Evolutionary conservation across 306 rosid species (phyloP).

Genomic region (Lathyrus aphaca): DNA sequence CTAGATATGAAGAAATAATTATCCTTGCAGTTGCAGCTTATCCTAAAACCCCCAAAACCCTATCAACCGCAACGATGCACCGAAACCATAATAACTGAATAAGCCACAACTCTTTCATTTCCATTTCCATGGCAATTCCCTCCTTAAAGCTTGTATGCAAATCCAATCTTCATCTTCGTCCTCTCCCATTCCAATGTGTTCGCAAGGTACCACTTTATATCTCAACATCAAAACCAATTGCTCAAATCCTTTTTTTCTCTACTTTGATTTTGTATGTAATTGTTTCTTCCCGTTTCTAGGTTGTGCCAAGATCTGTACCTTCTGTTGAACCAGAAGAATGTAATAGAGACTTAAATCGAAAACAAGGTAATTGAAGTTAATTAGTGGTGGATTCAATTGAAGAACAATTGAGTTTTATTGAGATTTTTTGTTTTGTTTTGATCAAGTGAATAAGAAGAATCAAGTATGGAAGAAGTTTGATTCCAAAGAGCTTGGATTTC

Average conservation of each 20-base stretch:
- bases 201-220: neutral
- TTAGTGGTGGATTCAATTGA: neutral
- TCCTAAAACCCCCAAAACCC: slow-evolving; percentile 10
- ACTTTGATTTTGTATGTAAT: neutral
- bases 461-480: slow-evolving; percentile 66
- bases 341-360: neutral
- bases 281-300: neutral
- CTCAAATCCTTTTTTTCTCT: neutral
- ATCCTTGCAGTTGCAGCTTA: neutral
- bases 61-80: neutral
- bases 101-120: neutral
- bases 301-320: neutral
- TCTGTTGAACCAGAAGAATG: neutral
- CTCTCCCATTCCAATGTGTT: neutral
- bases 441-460: slow-evolving; percentile 44
- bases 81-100: neutral
- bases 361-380: slow-evolving; percentile 2
- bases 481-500: slow-evolving; percentile 78
- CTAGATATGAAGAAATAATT: too few relatives aligned
- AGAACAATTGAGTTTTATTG: neutral
- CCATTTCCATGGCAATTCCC: slow-evolving; percentile 9
- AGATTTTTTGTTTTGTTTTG: neutral
- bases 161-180: slow-evolving; percentile 4
- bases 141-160: neutral
- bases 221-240: neutral